These are phyloP conservation scores for Aspergillus affinis DNA, from an alignment of 495 filamentous ascomycete species.

Conservation along the genomic window DNA sequence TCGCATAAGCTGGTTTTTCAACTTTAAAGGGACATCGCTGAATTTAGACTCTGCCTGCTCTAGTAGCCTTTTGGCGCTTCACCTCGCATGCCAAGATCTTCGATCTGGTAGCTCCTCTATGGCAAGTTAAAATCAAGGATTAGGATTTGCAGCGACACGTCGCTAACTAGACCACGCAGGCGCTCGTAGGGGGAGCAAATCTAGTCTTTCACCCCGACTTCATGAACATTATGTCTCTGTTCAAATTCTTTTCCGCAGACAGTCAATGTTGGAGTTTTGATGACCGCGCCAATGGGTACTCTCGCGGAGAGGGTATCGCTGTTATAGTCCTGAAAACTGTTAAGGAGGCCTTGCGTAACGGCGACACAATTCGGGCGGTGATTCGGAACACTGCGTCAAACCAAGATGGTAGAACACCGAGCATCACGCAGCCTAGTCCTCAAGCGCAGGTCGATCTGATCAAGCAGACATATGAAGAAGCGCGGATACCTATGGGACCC, in stretches of 20 bases:
- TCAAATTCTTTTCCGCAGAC: conserved; percentile 31
- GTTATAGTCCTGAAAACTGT: conserved; percentile 33
- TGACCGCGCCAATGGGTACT: conserved; percentile 32
- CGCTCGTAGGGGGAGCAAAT: conserved; percentile 27
- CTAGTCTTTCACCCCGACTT: conserved; percentile 28
- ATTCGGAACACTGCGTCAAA: conserved; percentile 33
- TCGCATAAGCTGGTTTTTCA: conserved; percentile 42
- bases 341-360: conserved; percentile 26
- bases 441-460: conserved; percentile 43
- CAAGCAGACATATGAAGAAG: conserved; percentile 35
- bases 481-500: conserved; percentile 30
- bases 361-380: conserved; percentile 34
- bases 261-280: conserved; percentile 34
- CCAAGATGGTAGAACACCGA: conserved; percentile 54
- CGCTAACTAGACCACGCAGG: conserved; percentile 10
- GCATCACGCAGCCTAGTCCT: conserved; percentile 42
- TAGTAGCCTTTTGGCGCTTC: conserved; percentile 35
- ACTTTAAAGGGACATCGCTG: conserved; percentile 39
- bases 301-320: conserved; percentile 31
- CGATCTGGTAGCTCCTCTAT: conserved; percentile 23
- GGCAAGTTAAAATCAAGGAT: too few species aligned
- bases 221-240: conserved; percentile 23
- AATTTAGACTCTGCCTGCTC: conserved; percentile 48
- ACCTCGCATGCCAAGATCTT: conserved; percentile 41
- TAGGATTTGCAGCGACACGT: neutral